Evolutionary conservation across 1,139 yeast species (phyloP), one percentile per base, ranked within the genome.

Genomic region (Geotrichum citri-aurantii): DNA sequence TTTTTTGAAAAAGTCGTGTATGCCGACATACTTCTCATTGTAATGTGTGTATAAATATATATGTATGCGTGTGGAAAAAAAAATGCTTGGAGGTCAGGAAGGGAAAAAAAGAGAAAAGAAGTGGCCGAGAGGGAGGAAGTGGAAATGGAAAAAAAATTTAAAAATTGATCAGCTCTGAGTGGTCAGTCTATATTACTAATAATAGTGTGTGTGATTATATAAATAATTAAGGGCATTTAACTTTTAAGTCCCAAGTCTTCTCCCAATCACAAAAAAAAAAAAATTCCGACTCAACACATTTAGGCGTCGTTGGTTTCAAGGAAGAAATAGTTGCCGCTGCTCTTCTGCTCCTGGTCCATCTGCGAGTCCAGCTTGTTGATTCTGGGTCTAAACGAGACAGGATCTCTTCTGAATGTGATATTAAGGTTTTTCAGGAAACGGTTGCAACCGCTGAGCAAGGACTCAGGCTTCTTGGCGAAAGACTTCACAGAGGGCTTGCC

Each of bases 341-440:
- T 71, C 78, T 93, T 93, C 77, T 93, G 99, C 77, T 93, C 98
- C 77, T 87, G 92, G 76, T 93, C 99, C 96, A 93, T 90, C 81
- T 93, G 99, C 60, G 98, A 92, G 72, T 88, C 98, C 72, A 88
- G 79, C 78, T 93, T 93, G 80, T 93, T 93, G 75, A 93, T 93
- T 83, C 99, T 88, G 70, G 99, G 99, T 79, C 99, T 86, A 82
- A 82, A 93, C 60, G 97, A 89, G 73, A 85, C 89, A 70, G 99
- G 98, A 78, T 93, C 99, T 80, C 99, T 89, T 84, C 99, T 88
- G 80, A 93, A 93, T 7, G 99, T 95, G 65, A 95, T 99, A 69
- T 93, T 90, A 79, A 93, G 84, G 75, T 91, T 92, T 84, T 92
- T 92, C 80, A 93, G 84, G 84, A 93, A 93, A 72, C 86, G 81